Evolutionary conservation across 306 rosid genomes (phyloP).

Genomic region (Ammopiptanthus mongolicus): DNA sequence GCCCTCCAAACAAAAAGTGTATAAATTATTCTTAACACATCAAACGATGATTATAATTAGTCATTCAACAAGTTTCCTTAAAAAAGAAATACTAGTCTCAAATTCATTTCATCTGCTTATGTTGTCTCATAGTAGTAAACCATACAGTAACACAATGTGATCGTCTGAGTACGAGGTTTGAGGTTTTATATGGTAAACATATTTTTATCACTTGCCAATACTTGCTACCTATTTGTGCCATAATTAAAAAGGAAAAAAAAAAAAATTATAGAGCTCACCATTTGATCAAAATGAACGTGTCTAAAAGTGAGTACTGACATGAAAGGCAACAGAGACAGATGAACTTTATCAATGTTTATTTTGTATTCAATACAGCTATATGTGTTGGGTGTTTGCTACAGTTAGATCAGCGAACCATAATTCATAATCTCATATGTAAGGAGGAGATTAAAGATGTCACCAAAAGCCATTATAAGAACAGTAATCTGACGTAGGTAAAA

Average conservation of each 20-base stretch:
- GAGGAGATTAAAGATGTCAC: not conserved
- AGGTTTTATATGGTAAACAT: not conserved
- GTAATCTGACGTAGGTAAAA: not conserved
- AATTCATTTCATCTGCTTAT: conserved; percentile 1
- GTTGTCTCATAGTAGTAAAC: not conserved
- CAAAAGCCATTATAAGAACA: not conserved
- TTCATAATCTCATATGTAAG: not conserved
- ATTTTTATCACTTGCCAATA: not conserved
- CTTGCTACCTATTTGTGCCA: not conserved
- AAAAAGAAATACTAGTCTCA: not conserved
- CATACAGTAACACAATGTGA: not conserved
- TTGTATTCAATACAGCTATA: not conserved
- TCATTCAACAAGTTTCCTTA: not conserved
- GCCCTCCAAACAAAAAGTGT: not conserved
- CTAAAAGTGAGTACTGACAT: not conserved
- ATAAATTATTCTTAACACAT: not conserved
- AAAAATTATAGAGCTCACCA: not conserved
- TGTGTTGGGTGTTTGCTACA: not conserved
- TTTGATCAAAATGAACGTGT: not conserved
- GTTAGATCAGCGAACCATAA: not conserved
- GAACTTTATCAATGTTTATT: not conserved
- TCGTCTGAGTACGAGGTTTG: not conserved
- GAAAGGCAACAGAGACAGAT: not conserved
- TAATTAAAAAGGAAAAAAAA: not conserved
- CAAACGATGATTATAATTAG: not conserved